Base-by-base conservation (phyloP, 371 early-diverging fungal species). In the Thermomucor indicae-seudaticae region DNA sequence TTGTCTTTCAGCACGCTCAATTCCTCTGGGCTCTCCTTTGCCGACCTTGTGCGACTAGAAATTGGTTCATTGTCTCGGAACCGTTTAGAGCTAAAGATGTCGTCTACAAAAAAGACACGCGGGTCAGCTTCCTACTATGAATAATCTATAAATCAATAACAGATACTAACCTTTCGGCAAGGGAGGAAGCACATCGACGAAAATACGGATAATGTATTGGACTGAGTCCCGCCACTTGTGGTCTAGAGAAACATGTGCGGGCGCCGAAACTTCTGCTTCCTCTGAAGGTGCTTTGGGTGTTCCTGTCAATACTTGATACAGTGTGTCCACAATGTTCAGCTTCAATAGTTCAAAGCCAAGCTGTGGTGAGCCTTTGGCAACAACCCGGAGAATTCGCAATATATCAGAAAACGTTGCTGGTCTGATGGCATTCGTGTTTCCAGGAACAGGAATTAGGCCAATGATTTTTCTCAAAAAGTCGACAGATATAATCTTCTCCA, bases 231-330 rank as follows among this genome's bases (percentile, higher is more conserved):
- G 54, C 70, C 69, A 73, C 42, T 73, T 73, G 25, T 49, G 54
- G 19, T 73, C 70, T 17, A 73, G 37, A 7, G 53, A 57, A n/a
- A 65, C 53, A 24, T 64, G 61, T 3, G 57, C 19, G 39, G 42
- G 19, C 17, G 40, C n/a, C 20, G 37, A 17, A 19, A 40, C 22
- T 7, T 32, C 34, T 17, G 54, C 27, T 20, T 30, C 38, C 14
- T 40, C 30, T 19, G 51, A 17, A 6, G 55, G 50, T 3, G 49
- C 50, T 11, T 37, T 43, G 16, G 59, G 11, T 1, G 50, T 20
- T 11, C 83, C 84, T 0, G 86, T 85, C 27, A 90, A 62, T 24
- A 80, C 74, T 2, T 73, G 71, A 51, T 70, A 79, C 7, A 90
- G 50, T 0, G 70, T 60, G 22, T 79, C 79, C 3, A 84, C 67